These are phyloP conservation scores for Azolla pinnata DNA, from an alignment of 75 land plant genomes.

Conservation along the genomic window DNA sequence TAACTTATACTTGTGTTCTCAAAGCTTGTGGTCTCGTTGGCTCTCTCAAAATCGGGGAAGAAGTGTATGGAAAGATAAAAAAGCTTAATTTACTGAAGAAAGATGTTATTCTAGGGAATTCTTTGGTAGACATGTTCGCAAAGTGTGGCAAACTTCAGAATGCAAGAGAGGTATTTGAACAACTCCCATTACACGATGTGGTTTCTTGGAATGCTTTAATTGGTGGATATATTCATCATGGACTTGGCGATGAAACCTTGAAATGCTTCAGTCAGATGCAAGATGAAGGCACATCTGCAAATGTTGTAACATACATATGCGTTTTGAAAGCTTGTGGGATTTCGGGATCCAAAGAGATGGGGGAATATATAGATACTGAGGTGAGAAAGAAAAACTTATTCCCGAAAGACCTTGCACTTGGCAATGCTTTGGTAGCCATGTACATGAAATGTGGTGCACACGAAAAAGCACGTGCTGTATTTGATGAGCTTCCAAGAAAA, in stretches of 20 bases:
- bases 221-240: conserved; percentile 24
- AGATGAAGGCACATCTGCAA: neutral
- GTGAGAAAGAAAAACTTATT: neutral
- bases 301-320: neutral
- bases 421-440: neutral
- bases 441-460: neutral
- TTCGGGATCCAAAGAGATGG: neutral
- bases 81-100: neutral
- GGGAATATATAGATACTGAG: neutral
- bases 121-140: conserved; percentile 12
- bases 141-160: conserved; percentile 7
- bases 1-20: conserved; percentile 6
- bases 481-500: neutral
- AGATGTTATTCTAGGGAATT: conserved; percentile 10
- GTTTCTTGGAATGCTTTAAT: conserved; percentile 40
- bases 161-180: conserved; percentile 13
- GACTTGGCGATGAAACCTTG: conserved; percentile 18
- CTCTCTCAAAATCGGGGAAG: conserved; percentile 6
- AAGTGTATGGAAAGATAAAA: conserved; percentile 4
- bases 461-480: too few relatives aligned
- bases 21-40: conserved; percentile 11
- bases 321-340: neutral
- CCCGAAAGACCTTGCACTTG: neutral
- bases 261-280: conserved; percentile 20
- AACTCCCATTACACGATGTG: conserved; percentile 8